phyloP scores from a whole-genome alignment of 805 yeast genomes.

The Nakazawaea wickerhamii region DNA sequence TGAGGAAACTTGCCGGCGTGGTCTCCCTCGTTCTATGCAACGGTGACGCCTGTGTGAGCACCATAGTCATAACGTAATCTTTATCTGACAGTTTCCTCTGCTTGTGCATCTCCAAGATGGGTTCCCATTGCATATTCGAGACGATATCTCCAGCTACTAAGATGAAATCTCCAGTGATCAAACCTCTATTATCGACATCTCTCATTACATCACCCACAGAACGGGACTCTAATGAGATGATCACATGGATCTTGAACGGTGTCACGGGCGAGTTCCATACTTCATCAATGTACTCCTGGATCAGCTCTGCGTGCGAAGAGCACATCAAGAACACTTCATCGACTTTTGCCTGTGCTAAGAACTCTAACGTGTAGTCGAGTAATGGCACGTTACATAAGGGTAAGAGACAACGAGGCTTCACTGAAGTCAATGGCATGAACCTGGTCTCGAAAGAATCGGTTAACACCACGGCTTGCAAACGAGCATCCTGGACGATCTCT shows the following conservation, averaged over 20 bases:
- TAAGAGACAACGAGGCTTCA: constrained; percentile 82
- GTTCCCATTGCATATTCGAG: constrained; percentile 79
- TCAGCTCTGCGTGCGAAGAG: constrained; percentile 84
- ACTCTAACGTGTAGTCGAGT: constrained; percentile 91
- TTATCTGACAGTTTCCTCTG: constrained; percentile 68
- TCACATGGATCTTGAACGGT: constrained; percentile 76
- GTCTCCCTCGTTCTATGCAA: constrained; percentile 78
- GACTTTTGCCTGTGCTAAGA: constrained; percentile 85
- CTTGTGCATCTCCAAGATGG: constrained; percentile 69
- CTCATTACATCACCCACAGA: constrained; percentile 98
- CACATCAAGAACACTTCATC: constrained; percentile 88
- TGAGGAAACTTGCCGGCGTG: constrained; percentile 79
- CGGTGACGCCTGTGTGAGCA: constrained; percentile 78
- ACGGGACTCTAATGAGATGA: constrained; percentile 79
- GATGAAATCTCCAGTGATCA: constrained; percentile 85
- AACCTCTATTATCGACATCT: constrained; percentile 85
- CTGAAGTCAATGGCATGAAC: constrained; percentile 86
- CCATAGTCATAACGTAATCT: constrained; percentile 94
- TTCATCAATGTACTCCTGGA: constrained; percentile 70
- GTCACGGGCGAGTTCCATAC: constrained; percentile 67
- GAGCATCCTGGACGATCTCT: constrained; percentile 59
- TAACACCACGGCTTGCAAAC: constrained; percentile 89
- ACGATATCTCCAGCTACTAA: constrained; percentile 92
- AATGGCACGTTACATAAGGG: constrained; percentile 93
- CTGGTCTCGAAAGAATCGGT: constrained; percentile 91